These are phyloP conservation scores for Nigrospora oryzae DNA, from an alignment of 2,329 filamentous ascomycete genomes.

Conservation along the genomic window DNA sequence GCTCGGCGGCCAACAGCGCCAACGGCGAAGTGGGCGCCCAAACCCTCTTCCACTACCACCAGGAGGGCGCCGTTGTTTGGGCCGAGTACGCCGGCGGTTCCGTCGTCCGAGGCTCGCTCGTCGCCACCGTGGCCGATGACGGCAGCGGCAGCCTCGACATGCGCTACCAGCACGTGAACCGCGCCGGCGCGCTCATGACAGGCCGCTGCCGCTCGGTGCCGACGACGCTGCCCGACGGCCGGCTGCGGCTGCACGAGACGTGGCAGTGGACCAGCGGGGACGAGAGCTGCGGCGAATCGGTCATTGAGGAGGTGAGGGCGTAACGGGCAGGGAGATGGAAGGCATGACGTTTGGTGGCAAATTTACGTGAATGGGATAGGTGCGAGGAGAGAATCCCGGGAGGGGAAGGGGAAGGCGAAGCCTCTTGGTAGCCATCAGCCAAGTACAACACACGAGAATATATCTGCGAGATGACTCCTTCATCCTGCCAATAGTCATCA, in stretches of 20 bases:
- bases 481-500: no score
- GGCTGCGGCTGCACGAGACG: conserved; percentile 15
- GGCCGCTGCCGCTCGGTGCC: conserved; percentile 11
- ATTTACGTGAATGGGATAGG: no score
- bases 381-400: no score
- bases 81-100: conserved; percentile 16
- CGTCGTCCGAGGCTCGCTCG: conserved; percentile 12
- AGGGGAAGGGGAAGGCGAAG: no score
- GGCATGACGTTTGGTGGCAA: no score
- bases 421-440: no score
- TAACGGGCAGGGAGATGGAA: no score
- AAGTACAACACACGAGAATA: no score
- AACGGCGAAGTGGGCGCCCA: no score
- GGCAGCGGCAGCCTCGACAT: conserved; percentile 12
- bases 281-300: conserved; percentile 9
- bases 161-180: conserved; percentile 18
- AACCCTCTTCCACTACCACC: conserved; percentile 11
- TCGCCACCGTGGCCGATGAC: conserved; percentile 11
- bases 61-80: conserved; percentile 15
- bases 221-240: conserved; percentile 12
- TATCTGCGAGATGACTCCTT: no score
- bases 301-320: conserved; percentile 11
- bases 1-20: no score
- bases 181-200: conserved; percentile 15
- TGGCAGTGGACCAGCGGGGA: conserved; percentile 17